Evolutionary conservation across 202 grass and related monocot species (phyloP).

Genomic region (Miscanthus sacchariflorus): DNA sequence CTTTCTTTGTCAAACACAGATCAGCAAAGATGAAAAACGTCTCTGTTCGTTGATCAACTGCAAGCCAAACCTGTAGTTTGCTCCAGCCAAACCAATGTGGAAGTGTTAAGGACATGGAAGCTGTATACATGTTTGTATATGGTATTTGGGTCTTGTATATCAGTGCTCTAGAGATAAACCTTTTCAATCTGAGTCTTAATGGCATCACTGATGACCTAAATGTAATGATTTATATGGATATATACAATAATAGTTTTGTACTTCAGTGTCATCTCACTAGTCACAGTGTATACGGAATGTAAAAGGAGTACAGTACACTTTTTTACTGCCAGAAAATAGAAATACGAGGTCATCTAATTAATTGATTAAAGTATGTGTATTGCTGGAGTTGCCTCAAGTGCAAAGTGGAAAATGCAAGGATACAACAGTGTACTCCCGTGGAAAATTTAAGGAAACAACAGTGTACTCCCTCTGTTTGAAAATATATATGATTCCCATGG

Average conservation of each 20-base stretch:
- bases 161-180: constrained; percentile 19
- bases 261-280: neutral
- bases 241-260: constrained; percentile 41
- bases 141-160: constrained; percentile 41
- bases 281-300: neutral
- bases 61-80: constrained; percentile 36
- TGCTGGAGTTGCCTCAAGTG: neutral
- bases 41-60: constrained; percentile 59
- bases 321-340: neutral
- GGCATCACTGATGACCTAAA: constrained; percentile 37
- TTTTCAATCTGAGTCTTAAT: constrained; percentile 8
- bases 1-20: constrained; percentile 86
- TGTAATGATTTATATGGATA: constrained; percentile 43
- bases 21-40: constrained; percentile 76
- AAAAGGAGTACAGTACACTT: neutral
- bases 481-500: neutral
- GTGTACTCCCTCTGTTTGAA: neutral
- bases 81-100: constrained; percentile 10
- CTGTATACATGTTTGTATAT: constrained; percentile 32
- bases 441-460: neutral
- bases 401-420: neutral
- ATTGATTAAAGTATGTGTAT: neutral
- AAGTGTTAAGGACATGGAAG: constrained; percentile 30
- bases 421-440: neutral
- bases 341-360: neutral